These are phyloP conservation scores for Russula virescens DNA, from an alignment of 768 basidiomycete species.

Conservation along the genomic window DNA sequence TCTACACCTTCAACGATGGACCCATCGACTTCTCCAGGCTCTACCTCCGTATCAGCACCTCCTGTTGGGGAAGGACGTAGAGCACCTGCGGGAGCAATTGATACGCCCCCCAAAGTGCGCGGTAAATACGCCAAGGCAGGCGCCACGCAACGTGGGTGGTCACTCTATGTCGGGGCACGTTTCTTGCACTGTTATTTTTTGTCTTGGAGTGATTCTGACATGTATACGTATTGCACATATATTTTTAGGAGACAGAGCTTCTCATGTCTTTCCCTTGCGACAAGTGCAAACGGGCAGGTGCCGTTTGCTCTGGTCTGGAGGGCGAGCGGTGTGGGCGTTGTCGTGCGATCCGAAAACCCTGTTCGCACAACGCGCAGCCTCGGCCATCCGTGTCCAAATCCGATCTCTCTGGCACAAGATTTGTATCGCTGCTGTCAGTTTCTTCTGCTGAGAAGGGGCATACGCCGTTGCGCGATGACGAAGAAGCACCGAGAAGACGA, in stretches of 20 bases:
- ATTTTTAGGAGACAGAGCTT: conserved; percentile 5
- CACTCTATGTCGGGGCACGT: conserved; percentile 14
- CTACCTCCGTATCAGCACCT: neutral
- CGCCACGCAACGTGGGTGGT: conserved; percentile 11
- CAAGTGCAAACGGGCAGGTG: conserved; percentile 8
- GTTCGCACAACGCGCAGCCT: conserved; percentile 5
- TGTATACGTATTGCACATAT: neutral
- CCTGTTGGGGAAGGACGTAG: neutral
- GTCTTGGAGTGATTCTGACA: neutral
- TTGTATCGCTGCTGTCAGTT: neutral
- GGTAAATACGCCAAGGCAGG: conserved; percentile 14
- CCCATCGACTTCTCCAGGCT: neutral
- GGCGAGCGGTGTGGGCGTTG: conserved; percentile 15
- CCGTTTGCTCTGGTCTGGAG: conserved; percentile 9
- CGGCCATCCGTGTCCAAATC: neutral
- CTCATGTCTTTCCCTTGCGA: conserved; percentile 8
- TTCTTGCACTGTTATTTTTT: neutral
- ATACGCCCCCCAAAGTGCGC: conserved; percentile 3
- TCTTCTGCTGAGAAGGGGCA: neutral
- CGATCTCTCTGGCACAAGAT: neutral
- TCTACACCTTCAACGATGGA: neutral
- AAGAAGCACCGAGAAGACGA: neutral
- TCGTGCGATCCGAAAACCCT: conserved; percentile 8
- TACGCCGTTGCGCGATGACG: neutral
- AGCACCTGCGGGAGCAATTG: neutral